Evolutionary conservation across 306 rosid genomes (phyloP).

Genomic region (Medicago ruthenica): DNA sequence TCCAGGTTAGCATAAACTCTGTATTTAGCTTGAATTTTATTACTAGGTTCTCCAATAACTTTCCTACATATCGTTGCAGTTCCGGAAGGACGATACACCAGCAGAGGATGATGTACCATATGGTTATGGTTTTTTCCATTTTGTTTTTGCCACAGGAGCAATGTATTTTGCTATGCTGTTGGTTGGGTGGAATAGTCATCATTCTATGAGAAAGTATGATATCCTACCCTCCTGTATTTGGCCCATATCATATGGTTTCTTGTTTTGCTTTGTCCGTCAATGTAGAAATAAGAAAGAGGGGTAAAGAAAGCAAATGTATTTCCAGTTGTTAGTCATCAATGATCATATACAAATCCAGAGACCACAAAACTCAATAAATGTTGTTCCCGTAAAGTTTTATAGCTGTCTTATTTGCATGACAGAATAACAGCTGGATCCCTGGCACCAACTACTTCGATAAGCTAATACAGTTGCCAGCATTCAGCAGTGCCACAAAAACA

Average conservation of each 20-base stretch:
- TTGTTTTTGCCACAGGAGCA: conserved; percentile 97
- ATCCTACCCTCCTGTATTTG: conserved; percentile 10
- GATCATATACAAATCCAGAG: conserved; percentile 8
- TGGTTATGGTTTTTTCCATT: conserved; percentile 98
- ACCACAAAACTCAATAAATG: conserved; percentile 12
- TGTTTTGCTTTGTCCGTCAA: conserved; percentile 5
- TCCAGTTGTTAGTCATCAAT: neutral
- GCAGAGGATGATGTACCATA: conserved; percentile 90
- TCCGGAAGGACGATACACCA: conserved; percentile 65
- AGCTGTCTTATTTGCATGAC: conserved; percentile 1
- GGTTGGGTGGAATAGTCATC: conserved; percentile 93
- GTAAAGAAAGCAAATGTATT: conserved; percentile 36
- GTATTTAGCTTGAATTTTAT: conserved; percentile 21
- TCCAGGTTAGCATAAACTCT: conserved; percentile 70
- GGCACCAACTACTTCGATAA: neutral
- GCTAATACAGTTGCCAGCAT: conserved; percentile 13
- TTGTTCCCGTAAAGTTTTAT: conserved; percentile 21
- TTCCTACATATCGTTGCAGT: conserved; percentile 62
- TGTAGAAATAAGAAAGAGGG: neutral
- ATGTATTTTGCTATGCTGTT: conserved; percentile 98
- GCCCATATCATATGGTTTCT: conserved; percentile 28
- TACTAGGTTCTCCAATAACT: conserved; percentile 32
- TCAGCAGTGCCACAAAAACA: conserved; percentile 20
- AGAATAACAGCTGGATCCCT: neutral
- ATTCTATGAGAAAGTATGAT: conserved; percentile 76